Conservation (phyloP, 352 stramenopile genomes). For the Peronospora destructor region DNA sequence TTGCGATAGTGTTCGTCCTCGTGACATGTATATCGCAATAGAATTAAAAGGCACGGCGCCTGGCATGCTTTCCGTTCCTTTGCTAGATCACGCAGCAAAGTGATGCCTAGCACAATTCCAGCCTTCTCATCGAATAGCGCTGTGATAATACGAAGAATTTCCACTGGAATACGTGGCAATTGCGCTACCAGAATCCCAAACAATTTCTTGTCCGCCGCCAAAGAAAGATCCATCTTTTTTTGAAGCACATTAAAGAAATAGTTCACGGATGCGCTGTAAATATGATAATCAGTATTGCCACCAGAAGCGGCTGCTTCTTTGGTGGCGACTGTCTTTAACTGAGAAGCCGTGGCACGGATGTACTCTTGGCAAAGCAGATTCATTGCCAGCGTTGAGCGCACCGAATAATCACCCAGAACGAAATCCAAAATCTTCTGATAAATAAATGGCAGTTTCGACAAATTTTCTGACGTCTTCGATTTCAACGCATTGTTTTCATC, state of each 20-base stretch:
- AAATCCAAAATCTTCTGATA: conserved; percentile 70
- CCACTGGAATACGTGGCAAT: conserved; percentile 49
- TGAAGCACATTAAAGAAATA: conserved; percentile 48
- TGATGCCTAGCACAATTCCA: conserved; percentile 65
- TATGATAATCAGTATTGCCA: conserved; percentile 15
- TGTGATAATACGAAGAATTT: conserved; percentile 47
- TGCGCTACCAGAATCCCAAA: conserved; percentile 51
- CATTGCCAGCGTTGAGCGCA: conserved; percentile 42
- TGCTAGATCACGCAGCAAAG: conserved; percentile 58
- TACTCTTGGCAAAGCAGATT: conserved; percentile 62
- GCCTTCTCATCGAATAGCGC: conserved; percentile 48
- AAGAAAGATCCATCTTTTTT: conserved; percentile 49
- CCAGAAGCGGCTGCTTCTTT: conserved; percentile 1
- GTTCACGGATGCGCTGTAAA: conserved; percentile 39
- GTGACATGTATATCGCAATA: conserved; percentile 66
- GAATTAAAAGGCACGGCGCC: conserved; percentile 41
- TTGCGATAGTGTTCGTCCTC: conserved; percentile 63
- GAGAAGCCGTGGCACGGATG: conserved; percentile 35
- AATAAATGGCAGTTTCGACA: conserved; percentile 39
- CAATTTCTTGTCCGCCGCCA: conserved; percentile 58
- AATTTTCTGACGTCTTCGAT: conserved; percentile 6
- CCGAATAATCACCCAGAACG: conserved; percentile 47
- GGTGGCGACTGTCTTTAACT: conserved; percentile 5
- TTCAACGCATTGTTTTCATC: conserved; percentile 33
- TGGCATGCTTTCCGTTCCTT: conserved; percentile 57